Percentiles rank a stretch among this genome's conserved stretches.
phyloP scores from a whole-genome alignment of 2,329 filamentous ascomycete genomes.

The Leptographium radiaticola region DNA sequence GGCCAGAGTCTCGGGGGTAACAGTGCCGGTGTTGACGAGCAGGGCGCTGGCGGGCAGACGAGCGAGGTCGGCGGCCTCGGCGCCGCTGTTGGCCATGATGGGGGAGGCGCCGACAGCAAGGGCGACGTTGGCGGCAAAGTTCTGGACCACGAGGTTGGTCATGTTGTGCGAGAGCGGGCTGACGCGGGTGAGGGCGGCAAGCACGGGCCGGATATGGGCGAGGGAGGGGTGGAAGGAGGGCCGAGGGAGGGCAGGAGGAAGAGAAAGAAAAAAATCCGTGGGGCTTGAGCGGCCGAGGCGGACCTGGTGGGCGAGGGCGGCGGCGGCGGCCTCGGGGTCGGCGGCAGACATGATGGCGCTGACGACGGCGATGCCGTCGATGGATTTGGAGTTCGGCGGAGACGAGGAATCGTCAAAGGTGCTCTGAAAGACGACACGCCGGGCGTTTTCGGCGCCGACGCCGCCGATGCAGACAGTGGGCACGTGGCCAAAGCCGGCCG shows the following conservation, averaged over 20 bases:
- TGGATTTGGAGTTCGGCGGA: conserved; percentile 40
- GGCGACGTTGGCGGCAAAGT: conserved; percentile 85
- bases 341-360: conserved; percentile 70
- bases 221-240: not conserved
- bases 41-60: conserved; percentile 57
- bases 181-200: conserved; percentile 46
- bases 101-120: conserved; percentile 75
- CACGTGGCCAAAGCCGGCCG: conserved; percentile 28
- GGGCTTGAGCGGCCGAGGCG: conserved; percentile 12
- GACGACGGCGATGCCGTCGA: conserved; percentile 79
- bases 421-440: conserved; percentile 62
- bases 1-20: conserved; percentile 58
- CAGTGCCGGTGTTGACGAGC: conserved; percentile 90
- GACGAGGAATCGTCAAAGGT: too few relatives aligned
- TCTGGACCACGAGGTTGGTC: conserved; percentile 93
- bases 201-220: conserved; percentile 23
- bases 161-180: conserved; percentile 86
- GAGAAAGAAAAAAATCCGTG: conserved; percentile 1
- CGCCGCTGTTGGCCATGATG: conserved; percentile 84
- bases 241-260: not conserved
- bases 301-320: conserved; percentile 44
- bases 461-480: conserved; percentile 79
- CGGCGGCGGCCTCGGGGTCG: conserved; percentile 52
- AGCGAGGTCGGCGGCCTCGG: conserved; percentile 72
- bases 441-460: conserved; percentile 64